A percentile compares a stretch with the other conserved stretches of the same genome.
Evolutionary conservation across 2,329 filamentous ascomycete genomes (phyloP).

Genomic region (Aspergillus chevalieri): DNA sequence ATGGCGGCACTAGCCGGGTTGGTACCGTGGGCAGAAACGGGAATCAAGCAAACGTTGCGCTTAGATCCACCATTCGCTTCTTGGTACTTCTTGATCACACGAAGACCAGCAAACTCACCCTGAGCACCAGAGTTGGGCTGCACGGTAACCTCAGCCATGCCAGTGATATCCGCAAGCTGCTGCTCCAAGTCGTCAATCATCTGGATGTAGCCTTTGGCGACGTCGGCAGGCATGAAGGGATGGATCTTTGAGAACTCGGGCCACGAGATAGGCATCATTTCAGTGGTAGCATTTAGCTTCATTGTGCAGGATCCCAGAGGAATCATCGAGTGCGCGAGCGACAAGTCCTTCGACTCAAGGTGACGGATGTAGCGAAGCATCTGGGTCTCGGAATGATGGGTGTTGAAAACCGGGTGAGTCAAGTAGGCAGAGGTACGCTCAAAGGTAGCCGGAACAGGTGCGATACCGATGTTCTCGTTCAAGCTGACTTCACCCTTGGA

Average conservation of each 20-base stretch:
- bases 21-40: slow-evolving; percentile 89
- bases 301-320: slow-evolving; percentile 95
- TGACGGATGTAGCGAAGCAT: slow-evolving; percentile 90
- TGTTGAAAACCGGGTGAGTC: slow-evolving; percentile 90
- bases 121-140: slow-evolving; percentile 96
- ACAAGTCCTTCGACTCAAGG: slow-evolving; percentile 88
- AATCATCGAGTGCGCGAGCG: slow-evolving; percentile 95
- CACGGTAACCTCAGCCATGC: slow-evolving; percentile 81
- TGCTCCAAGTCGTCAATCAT: slow-evolving; percentile 67
- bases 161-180: slow-evolving; percentile 76
- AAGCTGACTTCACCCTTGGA: slow-evolving; percentile 27
- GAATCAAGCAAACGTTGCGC: slow-evolving; percentile 89
- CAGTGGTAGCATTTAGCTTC: slow-evolving; percentile 91
- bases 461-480: slow-evolving; percentile 31
- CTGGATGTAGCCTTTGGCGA: slow-evolving; percentile 61
- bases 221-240: slow-evolving; percentile 63
- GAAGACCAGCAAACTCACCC: slow-evolving; percentile 86
- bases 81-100: slow-evolving; percentile 79
- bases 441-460: slow-evolving; percentile 48
- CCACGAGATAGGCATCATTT: slow-evolving; percentile 83
- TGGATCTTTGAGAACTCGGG: slow-evolving; percentile 72
- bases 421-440: slow-evolving; percentile 69
- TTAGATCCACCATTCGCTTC: slow-evolving; percentile 58
- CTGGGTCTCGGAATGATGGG: slow-evolving; percentile 90
- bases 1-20: slow-evolving; percentile 94